phyloP scores from a whole-genome alignment of 1,284 basidiomycete species.

The Earliella scabrosa region DNA sequence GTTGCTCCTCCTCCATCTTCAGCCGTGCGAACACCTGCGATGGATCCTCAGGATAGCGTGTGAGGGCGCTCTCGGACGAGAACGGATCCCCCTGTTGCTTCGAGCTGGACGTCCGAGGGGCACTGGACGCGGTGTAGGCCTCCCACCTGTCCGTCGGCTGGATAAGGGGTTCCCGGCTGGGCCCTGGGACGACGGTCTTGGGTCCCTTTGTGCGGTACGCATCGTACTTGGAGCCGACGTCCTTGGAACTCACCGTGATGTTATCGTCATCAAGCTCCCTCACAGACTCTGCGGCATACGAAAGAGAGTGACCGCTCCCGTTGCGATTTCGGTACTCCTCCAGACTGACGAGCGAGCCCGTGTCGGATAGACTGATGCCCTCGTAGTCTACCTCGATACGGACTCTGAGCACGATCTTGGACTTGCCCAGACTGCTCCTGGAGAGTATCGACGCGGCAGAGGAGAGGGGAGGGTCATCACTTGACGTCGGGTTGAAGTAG shows the following conservation, averaged over 20 bases:
- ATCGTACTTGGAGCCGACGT: constrained; percentile 45
- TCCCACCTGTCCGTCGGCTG: constrained; percentile 26
- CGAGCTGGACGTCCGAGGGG: constrained; percentile 20
- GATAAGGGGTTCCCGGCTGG: constrained; percentile 30
- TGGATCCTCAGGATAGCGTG: constrained; percentile 46
- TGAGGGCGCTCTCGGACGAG: constrained; percentile 29
- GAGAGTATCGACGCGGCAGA: constrained; percentile 78
- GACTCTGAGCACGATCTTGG: constrained; percentile 77
- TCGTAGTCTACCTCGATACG: constrained; percentile 86
- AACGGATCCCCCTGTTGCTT: constrained; percentile 30
- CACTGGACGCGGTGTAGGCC: constrained; percentile 22
- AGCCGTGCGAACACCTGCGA: constrained; percentile 61
- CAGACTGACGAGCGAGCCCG: constrained; percentile 75
- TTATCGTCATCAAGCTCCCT: constrained; percentile 68
- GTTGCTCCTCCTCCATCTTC: constrained; percentile 52
- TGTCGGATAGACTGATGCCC: constrained; percentile 88
- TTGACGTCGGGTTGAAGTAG: constrained; percentile 73
- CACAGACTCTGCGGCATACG: constrained; percentile 41
- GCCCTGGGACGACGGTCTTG: constrained; percentile 33
- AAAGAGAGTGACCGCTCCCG: constrained; percentile 61
- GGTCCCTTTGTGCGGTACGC: constrained; percentile 23
- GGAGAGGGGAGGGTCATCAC: constrained; percentile 68
- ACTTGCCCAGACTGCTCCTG: constrained; percentile 65
- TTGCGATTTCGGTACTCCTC: constrained; percentile 72
- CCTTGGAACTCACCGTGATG: constrained; percentile 72